Conservation (phyloP, 495 filamentous ascomycete species). For the Podospora didyma region DNA sequence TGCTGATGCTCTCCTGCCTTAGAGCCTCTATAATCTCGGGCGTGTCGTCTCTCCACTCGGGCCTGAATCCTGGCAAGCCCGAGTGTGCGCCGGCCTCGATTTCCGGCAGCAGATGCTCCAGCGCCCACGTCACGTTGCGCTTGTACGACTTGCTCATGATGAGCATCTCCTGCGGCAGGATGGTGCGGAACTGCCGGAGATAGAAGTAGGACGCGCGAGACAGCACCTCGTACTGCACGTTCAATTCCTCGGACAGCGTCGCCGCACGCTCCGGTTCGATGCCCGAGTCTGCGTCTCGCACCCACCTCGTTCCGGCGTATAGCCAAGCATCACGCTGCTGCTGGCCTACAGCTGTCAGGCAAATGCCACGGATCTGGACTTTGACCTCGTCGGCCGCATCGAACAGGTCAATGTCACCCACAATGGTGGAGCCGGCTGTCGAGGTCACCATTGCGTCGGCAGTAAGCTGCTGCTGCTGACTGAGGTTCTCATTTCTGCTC, state of each 20-base stretch:
- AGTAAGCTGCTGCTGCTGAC: neutral
- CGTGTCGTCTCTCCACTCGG: neutral
- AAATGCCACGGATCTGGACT: neutral
- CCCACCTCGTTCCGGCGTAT: neutral
- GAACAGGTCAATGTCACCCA: neutral
- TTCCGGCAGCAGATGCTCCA: constrained; percentile 1
- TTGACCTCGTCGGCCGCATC: neutral
- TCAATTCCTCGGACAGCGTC: neutral
- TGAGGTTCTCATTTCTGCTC: neutral
- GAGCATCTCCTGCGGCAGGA: neutral
- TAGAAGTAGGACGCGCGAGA: constrained; percentile 3
- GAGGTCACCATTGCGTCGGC: neutral
- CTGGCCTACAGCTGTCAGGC: neutral
- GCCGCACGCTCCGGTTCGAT: neutral
- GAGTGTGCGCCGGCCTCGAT: neutral
- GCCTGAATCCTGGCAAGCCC: neutral
- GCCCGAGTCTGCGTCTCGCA: neutral
- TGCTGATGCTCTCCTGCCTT: neutral
- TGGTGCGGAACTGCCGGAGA: constrained; percentile 1
- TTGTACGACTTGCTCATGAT: neutral
- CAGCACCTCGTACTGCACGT: constrained; percentile 1
- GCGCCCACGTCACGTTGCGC: neutral
- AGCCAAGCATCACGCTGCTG: neutral
- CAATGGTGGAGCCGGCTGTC: neutral
- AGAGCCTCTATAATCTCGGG: neutral